Conservation (phyloP, 352 stramenopile genomes). For the Globisporangium recalcitrans region DNA sequence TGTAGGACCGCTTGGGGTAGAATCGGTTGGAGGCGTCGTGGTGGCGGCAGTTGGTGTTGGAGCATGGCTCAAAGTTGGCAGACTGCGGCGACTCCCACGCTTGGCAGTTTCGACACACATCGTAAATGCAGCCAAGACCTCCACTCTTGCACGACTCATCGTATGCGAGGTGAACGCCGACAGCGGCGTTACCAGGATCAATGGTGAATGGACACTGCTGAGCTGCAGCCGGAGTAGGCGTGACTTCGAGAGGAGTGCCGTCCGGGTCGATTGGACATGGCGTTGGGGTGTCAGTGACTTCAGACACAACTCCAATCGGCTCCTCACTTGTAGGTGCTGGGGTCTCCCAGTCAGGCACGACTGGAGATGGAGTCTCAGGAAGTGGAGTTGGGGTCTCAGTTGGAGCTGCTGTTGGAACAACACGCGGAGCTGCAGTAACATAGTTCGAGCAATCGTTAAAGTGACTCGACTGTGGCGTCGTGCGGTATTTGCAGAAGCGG, state of each 20-base stretch:
- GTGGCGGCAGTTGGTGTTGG: neutral
- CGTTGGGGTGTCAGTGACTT: neutral
- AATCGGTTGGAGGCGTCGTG: neutral
- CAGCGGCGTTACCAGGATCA: neutral
- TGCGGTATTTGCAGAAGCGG: conserved; percentile 19
- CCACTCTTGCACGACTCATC: conserved; percentile 7
- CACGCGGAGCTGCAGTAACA: neutral
- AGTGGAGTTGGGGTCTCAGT: too few relatives aligned
- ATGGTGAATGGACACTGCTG: neutral
- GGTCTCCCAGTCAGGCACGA: too few relatives aligned
- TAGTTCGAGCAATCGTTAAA: neutral
- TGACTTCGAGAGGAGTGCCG: neutral
- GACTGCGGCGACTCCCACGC: conserved; percentile 26
- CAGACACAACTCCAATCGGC: neutral
- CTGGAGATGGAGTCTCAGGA: neutral
- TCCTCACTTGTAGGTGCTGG: neutral
- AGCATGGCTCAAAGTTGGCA: conserved; percentile 23
- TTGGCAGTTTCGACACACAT: conserved; percentile 32
- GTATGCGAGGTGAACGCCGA: conserved; percentile 14
- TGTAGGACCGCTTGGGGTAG: neutral
- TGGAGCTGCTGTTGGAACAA: neutral
- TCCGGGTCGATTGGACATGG: neutral
- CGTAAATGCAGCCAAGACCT: conserved; percentile 12
- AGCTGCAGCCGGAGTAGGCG: neutral
- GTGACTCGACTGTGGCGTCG: neutral